Evolutionary conservation across 345 rosid genomes (phyloP), one percentile per base, ranked within the genome.

Genomic region (Reutealis trisperma): DNA sequence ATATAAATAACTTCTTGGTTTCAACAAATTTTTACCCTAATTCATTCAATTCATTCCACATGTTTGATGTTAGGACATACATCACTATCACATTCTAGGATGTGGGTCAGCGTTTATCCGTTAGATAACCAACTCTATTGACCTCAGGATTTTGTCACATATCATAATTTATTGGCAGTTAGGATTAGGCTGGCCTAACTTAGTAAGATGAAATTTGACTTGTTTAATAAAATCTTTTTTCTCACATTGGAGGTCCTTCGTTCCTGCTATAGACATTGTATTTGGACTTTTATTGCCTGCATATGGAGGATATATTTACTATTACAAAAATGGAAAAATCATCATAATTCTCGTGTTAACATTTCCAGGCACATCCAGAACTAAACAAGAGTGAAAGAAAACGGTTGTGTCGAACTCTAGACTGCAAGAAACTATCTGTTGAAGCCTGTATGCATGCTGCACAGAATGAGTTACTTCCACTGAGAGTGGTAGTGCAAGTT

Each of bases 401-500:
- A 78, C 88, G 93, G 72, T 58, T 92, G 58, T 96, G 99, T 55
- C 84, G 97, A 78, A 82, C 88, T 21, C 85, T 96, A 24, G 90
- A 96, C 90, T 96, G 99, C 92, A 96, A 90, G 87, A 96, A 92
- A 77, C 92, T 96, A 6, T 91, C 99, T 5, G 87, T 92, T 82
- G 97, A 93, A 78, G 98, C 97, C 41, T 96, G 99, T 84, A 93
- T 93, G 98, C 99, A 96, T 67, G 98, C 99, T 0, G 98, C 99
- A 0, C 98, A 91, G 70, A 96, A 96, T 58, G 99, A 96, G 86
- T 76, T 88, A 69, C 94, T 96, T 52, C 99, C 99, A 0, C 72
- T 96, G 12, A 86, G 99, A 76, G 98, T 96, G 5, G 99, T 96
- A 57, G 97, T 96, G 2, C 98, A 96, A 86, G 99, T 93, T 83